Evolutionary conservation across 2,329 filamentous ascomycete species (phyloP).

Genomic region (Chaetomium strumarium): DNA sequence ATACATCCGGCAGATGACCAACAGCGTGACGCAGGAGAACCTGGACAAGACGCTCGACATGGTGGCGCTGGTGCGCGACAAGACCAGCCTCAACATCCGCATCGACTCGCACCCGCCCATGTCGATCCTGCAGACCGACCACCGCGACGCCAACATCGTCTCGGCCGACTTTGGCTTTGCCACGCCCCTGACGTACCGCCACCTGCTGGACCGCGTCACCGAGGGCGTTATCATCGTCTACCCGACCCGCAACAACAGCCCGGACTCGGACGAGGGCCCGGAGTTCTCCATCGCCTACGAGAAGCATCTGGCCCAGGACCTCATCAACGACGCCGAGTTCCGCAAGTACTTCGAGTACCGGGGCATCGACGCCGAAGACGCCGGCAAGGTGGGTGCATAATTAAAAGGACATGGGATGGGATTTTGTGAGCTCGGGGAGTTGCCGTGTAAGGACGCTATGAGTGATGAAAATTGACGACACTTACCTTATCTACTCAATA

Average conservation of each 20-base stretch:
- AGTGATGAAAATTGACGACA: too few relatives aligned
- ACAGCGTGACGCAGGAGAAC: constrained; percentile 30
- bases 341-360: constrained; percentile 34
- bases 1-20: constrained; percentile 34
- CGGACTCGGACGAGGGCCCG: constrained; percentile 30
- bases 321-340: constrained; percentile 33
- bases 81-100: constrained; percentile 30
- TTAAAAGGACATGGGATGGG: background rate
- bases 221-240: constrained; percentile 30
- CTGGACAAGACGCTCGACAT: constrained; percentile 28
- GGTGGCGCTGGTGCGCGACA: constrained; percentile 34
- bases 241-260: constrained; percentile 23
- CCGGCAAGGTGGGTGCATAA: background rate
- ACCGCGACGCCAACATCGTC: constrained; percentile 29
- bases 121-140: constrained; percentile 32
- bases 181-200: constrained; percentile 30
- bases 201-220: constrained; percentile 29
- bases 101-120: constrained; percentile 34
- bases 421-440: background rate
- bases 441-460: background rate
- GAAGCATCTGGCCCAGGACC: constrained; percentile 27
- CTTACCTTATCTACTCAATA: too few relatives aligned
- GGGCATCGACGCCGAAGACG: constrained; percentile 25
- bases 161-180: constrained; percentile 34
- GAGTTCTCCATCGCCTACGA: constrained; percentile 34